Percentiles rank a stretch among this genome's conserved stretches.
Evolutionary conservation across 306 rosid species (phyloP).

Genomic region (cucumber (Cucumis sativus)): Cucumber_9930_V3 NC_026657.2:26751001-26751500

Average conservation of each 20-base stretch:
- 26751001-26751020: not conserved
- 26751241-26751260: not conserved
- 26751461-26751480: not conserved
- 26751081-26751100: too few species aligned
- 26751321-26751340: not conserved
- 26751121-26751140: too few species aligned
- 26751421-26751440: not conserved
- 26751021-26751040: not conserved
- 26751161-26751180: too few species aligned
- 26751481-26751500: not conserved
- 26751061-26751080: too few species aligned
- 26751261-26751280: not conserved
- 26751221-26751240: not conserved
- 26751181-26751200: too few species aligned
- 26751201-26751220: too few species aligned
- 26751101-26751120: too few species aligned
- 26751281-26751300: not conserved
- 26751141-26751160: too few species aligned
- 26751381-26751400: not conserved
- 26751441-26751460: not conserved
- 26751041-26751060: too few species aligned
- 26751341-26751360: not conserved
- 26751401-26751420: not conserved
- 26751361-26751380: not conserved
- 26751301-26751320: not conserved